Evolutionary conservation across 257 asterid species (phyloP).

Genomic region (Ehretia macrophylla): DNA sequence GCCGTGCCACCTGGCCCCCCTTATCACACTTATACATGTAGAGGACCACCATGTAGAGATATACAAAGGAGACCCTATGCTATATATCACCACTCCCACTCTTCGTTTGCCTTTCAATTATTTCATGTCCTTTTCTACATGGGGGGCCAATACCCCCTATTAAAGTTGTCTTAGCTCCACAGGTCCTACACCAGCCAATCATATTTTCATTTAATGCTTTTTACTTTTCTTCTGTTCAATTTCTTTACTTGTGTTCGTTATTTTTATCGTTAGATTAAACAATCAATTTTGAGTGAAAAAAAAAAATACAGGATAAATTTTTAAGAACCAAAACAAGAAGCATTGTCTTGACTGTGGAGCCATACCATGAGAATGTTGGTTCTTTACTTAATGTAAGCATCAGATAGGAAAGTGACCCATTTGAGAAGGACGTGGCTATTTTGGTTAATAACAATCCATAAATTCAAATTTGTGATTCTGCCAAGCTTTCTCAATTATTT

Average conservation of each 20-base stretch:
- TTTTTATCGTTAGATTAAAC: too few relatives aligned
- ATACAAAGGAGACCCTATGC: too few relatives aligned
- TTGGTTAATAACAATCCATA: neutral
- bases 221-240: too few relatives aligned
- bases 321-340: neutral
- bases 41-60: slow-evolving; percentile 57
- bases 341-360: slow-evolving; percentile 41
- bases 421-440: slow-evolving; percentile 53
- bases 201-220: too few relatives aligned
- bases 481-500: neutral
- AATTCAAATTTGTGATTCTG: too few relatives aligned
- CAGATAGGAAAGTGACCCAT: slow-evolving; percentile 67
- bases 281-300: too few relatives aligned
- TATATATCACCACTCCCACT: too few relatives aligned
- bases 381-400: slow-evolving; percentile 49
- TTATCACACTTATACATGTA: slow-evolving; percentile 4
- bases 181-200: slow-evolving; percentile 15
- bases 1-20: slow-evolving; percentile 52
- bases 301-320: too few relatives aligned
- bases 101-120: slow-evolving; percentile 26
- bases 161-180: slow-evolving; percentile 43
- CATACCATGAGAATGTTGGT: slow-evolving; percentile 95
- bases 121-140: slow-evolving; percentile 54
- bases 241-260: too few relatives aligned
- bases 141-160: slow-evolving; percentile 62